phyloP scores from a whole-genome alignment of 2,329 filamentous ascomycete genomes.

The Nannizziopsis barbatae region DNA sequence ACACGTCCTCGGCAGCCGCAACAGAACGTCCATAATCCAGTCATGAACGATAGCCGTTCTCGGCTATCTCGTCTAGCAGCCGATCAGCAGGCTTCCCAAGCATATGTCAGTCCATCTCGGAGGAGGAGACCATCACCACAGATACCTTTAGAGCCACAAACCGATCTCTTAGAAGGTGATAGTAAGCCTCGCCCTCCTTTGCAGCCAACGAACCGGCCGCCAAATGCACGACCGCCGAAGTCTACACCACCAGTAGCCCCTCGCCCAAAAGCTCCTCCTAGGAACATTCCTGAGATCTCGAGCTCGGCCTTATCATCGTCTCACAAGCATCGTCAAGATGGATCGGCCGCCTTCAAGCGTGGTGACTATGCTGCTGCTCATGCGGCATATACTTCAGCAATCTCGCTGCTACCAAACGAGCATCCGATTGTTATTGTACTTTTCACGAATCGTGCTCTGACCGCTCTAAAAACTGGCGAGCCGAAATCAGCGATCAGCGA shows the following conservation, averaged over 20 bases:
- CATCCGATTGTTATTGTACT: slow-evolving; percentile 85
- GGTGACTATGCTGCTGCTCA: slow-evolving; percentile 87
- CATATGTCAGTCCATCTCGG: slow-evolving; percentile 77
- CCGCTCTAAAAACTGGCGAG: slow-evolving; percentile 80
- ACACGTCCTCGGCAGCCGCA: slow-evolving; percentile 35
- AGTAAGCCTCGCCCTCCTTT: slow-evolving; percentile 24
- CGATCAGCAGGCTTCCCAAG: slow-evolving; percentile 70
- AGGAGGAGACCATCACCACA: slow-evolving; percentile 55
- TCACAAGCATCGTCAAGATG: slow-evolving; percentile 64
- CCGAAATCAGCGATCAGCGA: slow-evolving; percentile 78
- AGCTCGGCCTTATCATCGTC: slow-evolving; percentile 61
- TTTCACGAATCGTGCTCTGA: slow-evolving; percentile 81
- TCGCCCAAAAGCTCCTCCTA: slow-evolving; percentile 39
- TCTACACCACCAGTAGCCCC: slow-evolving; percentile 32
- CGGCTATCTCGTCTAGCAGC: slow-evolving; percentile 56
- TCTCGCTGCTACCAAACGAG: slow-evolving; percentile 59
- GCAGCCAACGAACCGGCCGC: slow-evolving; percentile 25
- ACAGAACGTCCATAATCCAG: not conserved
- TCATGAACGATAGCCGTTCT: slow-evolving; percentile 1
- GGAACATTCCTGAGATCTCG: slow-evolving; percentile 53
- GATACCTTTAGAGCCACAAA: slow-evolving; percentile 39
- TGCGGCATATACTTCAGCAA: slow-evolving; percentile 64
- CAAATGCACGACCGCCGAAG: slow-evolving; percentile 29
- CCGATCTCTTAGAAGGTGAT: slow-evolving; percentile 53
- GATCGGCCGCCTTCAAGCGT: slow-evolving; percentile 82